These are phyloP conservation scores for Phytophthora brassicae DNA, from an alignment of 352 stramenopile species.

Conservation along the genomic window DNA sequence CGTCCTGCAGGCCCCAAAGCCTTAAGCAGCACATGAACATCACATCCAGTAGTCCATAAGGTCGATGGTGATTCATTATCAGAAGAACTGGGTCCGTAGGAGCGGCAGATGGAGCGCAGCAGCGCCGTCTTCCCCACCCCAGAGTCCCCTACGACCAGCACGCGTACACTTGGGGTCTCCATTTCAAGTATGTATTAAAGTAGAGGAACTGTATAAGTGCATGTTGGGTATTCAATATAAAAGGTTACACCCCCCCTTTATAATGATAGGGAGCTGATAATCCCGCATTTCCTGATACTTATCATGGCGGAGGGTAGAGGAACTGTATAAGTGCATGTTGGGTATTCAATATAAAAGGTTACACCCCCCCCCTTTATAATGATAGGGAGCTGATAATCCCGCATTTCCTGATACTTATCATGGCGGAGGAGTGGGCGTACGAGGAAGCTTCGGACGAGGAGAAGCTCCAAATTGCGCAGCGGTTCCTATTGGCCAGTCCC, in stretches of 20 bases:
- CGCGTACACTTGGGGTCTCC: conserved; percentile 72
- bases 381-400: conserved; percentile 2
- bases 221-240: too few species aligned
- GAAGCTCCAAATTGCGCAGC: conserved; percentile 89
- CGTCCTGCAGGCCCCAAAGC: conserved; percentile 22
- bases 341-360: too few species aligned
- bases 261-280: neutral
- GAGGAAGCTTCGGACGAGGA: conserved; percentile 84
- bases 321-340: neutral
- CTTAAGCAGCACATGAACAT: conserved; percentile 72
- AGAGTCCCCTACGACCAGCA: conserved; percentile 85
- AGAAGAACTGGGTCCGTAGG: conserved; percentile 5
- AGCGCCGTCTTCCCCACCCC: conserved; percentile 85
- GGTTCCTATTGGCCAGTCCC: conserved; percentile 88
- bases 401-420: conserved; percentile 22
- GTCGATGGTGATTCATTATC: conserved; percentile 28
- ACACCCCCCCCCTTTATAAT: neutral
- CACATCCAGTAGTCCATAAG: conserved; percentile 82
- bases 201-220: neutral
- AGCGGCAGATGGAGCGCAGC: conserved; percentile 59
- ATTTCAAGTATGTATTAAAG: conserved; percentile 32
- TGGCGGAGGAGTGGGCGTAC: conserved; percentile 69
- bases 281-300: conserved; percentile 6
- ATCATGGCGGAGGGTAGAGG: conserved; percentile 52
- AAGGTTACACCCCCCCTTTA: too few species aligned